Conservation (phyloP, 1,284 basidiomycete species). For the Tremellales sp. region DNA sequence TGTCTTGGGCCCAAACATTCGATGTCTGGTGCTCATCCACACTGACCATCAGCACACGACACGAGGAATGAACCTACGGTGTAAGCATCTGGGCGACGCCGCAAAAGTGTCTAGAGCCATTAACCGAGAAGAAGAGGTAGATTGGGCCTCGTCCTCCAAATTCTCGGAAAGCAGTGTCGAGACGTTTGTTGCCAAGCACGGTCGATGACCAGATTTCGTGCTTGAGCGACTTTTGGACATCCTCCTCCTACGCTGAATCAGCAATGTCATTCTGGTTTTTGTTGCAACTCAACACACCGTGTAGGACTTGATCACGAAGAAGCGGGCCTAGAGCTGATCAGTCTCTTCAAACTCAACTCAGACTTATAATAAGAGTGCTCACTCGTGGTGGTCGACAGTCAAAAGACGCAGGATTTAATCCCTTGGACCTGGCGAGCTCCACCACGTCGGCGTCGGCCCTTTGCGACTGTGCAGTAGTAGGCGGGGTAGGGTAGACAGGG, state of each 20-base stretch:
- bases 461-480: conserved; percentile 25
- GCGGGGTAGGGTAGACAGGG: conserved; percentile 26
- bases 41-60: conserved; percentile 20
- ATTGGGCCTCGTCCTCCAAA: conserved; percentile 79
- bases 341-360: background rate
- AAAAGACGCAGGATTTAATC: conserved; percentile 84
- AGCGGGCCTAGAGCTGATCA: conserved; percentile 61
- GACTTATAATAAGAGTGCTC: conserved; percentile 37
- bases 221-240: conserved; percentile 93
- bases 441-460: conserved; percentile 64
- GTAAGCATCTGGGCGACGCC: conserved; percentile 96
- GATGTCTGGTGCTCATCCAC: conserved; percentile 51
- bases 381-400: conserved; percentile 72
- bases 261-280: background rate
- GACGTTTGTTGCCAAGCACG: conserved; percentile 88
- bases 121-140: conserved; percentile 94
- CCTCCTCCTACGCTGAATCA: conserved; percentile 61
- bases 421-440: conserved; percentile 75
- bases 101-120: conserved; percentile 92
- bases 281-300: conserved; percentile 50
- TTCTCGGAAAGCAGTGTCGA: conserved; percentile 93
- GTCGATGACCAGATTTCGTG: conserved; percentile 98
- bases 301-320: conserved; percentile 95
- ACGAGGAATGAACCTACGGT: conserved; percentile 50
- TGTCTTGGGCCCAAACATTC: conserved; percentile 95